Evolutionary conservation across 768 basidiomycete genomes (phyloP), one percentile per base, ranked within the genome.

Genomic region (Tephrocybe rancida): DNA sequence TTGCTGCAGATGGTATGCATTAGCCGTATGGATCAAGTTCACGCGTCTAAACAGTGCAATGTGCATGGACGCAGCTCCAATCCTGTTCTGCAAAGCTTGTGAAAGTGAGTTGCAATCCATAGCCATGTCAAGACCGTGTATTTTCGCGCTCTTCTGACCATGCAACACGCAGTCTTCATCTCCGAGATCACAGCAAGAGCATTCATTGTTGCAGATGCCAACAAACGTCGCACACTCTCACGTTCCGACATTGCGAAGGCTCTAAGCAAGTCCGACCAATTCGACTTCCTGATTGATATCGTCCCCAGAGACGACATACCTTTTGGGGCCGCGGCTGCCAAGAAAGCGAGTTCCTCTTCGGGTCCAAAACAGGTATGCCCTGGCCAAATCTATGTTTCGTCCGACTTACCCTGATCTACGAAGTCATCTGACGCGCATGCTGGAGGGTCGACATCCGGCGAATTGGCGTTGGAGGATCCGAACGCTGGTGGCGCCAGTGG

Each of bases 251-350:
- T 99, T 48, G 90, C 94, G 5, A 91, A 93, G 64, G 96, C 95
- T 0, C 80, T 97, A 55, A 84, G 85, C 62, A 93, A 94, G 70
- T 90, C 89, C 3, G 96, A 98, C 73, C 94, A 95, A 68, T 98
- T 98, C 63, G 96, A 98, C 73, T 98, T 98, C 65, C 76, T 98
- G 53, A 96, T 98, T 67, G 96, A 98, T 70, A 93, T 97, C 53
- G 88, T 96, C 1, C 95, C 95, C 0, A 77, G 95, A 38, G 95
- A 96, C 54, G 90, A 92, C 54, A 67, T 75, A 8, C 67, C 67
- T 2, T 76, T 77, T 51, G 67, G 68, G 8, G 61, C 62, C 41
- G 64, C 13, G 32, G 48, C 56, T 22, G 58, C 61, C 18, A 68
- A 67, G 57, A 65, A 66, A 30, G 54, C 58, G 11, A 54, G 45